Base-by-base conservation (phyloP, 176 grass and related monocot species). In the Triticum dicoccoides region DNA sequence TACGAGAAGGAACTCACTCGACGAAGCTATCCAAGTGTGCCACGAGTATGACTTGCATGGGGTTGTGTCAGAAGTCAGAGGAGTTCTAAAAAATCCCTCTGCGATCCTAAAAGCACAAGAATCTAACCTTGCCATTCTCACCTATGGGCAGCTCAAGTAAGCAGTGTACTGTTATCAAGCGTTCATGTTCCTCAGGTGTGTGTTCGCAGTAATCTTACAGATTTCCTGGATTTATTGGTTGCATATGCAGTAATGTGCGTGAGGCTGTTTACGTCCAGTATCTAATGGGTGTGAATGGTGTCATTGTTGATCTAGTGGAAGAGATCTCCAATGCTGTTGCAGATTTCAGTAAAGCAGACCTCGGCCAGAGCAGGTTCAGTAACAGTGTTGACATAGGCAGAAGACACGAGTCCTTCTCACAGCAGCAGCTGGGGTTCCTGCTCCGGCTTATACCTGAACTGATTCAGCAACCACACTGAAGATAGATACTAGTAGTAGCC, bases 81-180 rank as follows among this genome's bases (percentile, higher is more conserved):
- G 91, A 8, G 70, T 92, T 81, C 86, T 98, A 70, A 92, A 80
- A 71, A 92, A 85, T 89, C 96, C 93, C 8, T 59, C 90, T 83
- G 88, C 90, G 25, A 84, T 96, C 23, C 20, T 42, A 49, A 94
- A 72, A 88, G 93, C 93, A 54, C 91, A 90, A 44, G 96, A 98
- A 29, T 93, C 90, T 1, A 96, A 96, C 51, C 92, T 98, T 49
- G 84, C 85, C 38, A 61, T 98, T 87, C 64, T 98, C 49, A 94
- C 94, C 3, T 98, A 94, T 42, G 97, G 94, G 17, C 88, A 91
- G 71, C 97, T 98, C 69, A 98, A 98, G 97, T 98, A 92, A 86
- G 90, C 61, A 39, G 32, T 42, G 18, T n/a, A 77, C 41, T 27
- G 14, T 3, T 10, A 35, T n/a, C 30, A 7, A 12, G 73, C 27